Evolutionary conservation across 2,329 filamentous ascomycete species (phyloP).

Genomic region (Talaromyces atroroseus): DNA sequence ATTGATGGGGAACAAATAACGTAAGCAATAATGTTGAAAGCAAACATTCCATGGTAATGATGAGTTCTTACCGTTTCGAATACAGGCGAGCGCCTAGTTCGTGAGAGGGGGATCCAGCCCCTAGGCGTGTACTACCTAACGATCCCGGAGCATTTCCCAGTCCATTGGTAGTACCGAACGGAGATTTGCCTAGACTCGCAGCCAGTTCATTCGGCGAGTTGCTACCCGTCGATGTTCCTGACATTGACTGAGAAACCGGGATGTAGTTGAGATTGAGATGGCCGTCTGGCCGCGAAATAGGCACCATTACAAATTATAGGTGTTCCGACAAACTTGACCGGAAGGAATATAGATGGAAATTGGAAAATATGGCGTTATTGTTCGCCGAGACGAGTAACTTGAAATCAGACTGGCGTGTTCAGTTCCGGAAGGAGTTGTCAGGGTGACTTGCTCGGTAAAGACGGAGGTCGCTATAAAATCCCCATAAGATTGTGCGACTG

Average conservation of each 20-base stretch:
- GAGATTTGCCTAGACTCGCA: conserved; percentile 60
- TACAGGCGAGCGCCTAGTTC: conserved; percentile 77
- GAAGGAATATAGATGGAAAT: background rate
- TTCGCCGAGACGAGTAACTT: background rate
- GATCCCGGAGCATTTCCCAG: conserved; percentile 49
- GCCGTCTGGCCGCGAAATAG: conserved; percentile 67
- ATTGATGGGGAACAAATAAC: conserved; percentile 1
- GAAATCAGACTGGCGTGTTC: background rate
- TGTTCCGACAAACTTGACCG: background rate
- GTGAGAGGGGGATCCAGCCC: conserved; percentile 93
- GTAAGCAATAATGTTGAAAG: conserved; percentile 15
- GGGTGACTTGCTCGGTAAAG: conserved; percentile 1
- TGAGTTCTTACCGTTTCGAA: conserved; percentile 73
- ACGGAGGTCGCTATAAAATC: conserved; percentile 7
- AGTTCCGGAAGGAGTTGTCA: background rate
- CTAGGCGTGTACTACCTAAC: conserved; percentile 61
- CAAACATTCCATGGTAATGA: background rate
- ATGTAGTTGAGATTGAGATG: conserved; percentile 81
- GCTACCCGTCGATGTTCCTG: conserved; percentile 71
- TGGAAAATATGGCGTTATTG: background rate
- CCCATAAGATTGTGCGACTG: conserved; percentile 8
- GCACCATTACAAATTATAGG: conserved; percentile 70
- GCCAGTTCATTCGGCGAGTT: conserved; percentile 74
- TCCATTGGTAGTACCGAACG: conserved; percentile 63
- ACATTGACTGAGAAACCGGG: conserved; percentile 62